phyloP scores from a whole-genome alignment of 805 yeast genomes.

The Ogataea ramenticola region DNA sequence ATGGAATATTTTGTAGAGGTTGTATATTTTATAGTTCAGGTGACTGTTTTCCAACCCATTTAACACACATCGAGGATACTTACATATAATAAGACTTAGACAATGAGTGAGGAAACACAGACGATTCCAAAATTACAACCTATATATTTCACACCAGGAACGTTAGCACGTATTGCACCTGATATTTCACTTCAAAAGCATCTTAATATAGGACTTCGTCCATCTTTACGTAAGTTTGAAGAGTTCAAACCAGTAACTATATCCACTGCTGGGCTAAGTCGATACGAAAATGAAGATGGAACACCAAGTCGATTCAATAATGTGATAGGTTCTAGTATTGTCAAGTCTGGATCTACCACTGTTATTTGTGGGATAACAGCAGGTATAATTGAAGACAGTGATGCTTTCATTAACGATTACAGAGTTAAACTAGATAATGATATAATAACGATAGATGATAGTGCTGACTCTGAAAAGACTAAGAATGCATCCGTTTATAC shows the following conservation, averaged over 20 bases:
- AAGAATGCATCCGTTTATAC: constrained; percentile 50
- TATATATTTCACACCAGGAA: constrained; percentile 70
- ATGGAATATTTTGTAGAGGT: too few relatives aligned
- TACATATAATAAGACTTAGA: not conserved
- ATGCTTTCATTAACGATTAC: constrained; percentile 34
- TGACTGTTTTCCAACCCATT: too few relatives aligned
- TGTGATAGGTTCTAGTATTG: constrained; percentile 60
- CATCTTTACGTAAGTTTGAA: constrained; percentile 59
- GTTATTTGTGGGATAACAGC: constrained; percentile 67
- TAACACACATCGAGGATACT: too few relatives aligned
- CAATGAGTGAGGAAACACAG: not conserved
- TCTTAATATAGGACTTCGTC: constrained; percentile 66
- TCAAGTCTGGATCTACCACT: constrained; percentile 65
- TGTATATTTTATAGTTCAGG: too few relatives aligned
- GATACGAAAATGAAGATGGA: constrained; percentile 20
- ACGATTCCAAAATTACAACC: constrained; percentile 24
- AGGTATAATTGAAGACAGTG: constrained; percentile 53
- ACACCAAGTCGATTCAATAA: constrained; percentile 5
- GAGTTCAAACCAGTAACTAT: constrained; percentile 61
- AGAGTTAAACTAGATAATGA: constrained; percentile 31
- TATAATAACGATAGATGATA: constrained; percentile 21
- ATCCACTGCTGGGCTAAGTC: constrained; percentile 29
- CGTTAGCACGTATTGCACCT: constrained; percentile 79
- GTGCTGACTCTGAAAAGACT: constrained; percentile 19
- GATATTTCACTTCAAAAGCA: constrained; percentile 78